Evolutionary conservation across 2,329 filamentous ascomycete genomes (phyloP).

Genomic region (Sordariomycetes sp.): DNA sequence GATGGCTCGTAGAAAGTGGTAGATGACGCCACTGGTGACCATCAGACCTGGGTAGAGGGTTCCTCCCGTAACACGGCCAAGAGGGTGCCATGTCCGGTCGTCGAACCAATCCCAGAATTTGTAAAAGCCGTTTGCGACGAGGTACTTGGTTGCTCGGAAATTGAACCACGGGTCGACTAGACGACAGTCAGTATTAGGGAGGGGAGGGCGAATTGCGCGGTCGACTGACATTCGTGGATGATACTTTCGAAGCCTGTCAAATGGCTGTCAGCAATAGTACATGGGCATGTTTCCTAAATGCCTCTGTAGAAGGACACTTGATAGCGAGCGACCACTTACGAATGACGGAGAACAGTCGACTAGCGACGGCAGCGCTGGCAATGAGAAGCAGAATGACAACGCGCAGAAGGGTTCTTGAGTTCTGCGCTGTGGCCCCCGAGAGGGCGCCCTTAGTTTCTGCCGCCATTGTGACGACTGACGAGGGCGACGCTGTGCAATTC

Average conservation of each 20-base stretch:
- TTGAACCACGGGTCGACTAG: conserved; percentile 99
- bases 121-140: conserved; percentile 94
- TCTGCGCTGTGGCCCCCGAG: conserved; percentile 51
- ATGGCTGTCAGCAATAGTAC: conserved; percentile 1
- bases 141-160: conserved; percentile 95
- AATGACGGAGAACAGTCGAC: conserved; percentile 96
- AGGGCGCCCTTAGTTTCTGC: conserved; percentile 15
- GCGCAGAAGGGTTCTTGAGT: conserved; percentile 74
- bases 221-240: conserved; percentile 90
- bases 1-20: conserved; percentile 82
- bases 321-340: conserved; percentile 53
- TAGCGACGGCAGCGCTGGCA: conserved; percentile 82
- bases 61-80: conserved; percentile 94
- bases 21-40: conserved; percentile 97
- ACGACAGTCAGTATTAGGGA: conserved; percentile 15
- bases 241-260: conserved; percentile 87
- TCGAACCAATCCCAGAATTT: conserved; percentile 99
- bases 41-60: conserved; percentile 98
- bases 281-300: background rate
- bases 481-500: conserved; percentile 13
- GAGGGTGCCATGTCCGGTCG: conserved; percentile 98
- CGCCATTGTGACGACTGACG: conserved; percentile 32
- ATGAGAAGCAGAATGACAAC: conserved; percentile 87
- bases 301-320: background rate
- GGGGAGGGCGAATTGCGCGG: conserved; percentile 5